phyloP scores from a whole-genome alignment of 2,329 filamentous ascomycete genomes.

The Talaromyces sp. region DNA sequence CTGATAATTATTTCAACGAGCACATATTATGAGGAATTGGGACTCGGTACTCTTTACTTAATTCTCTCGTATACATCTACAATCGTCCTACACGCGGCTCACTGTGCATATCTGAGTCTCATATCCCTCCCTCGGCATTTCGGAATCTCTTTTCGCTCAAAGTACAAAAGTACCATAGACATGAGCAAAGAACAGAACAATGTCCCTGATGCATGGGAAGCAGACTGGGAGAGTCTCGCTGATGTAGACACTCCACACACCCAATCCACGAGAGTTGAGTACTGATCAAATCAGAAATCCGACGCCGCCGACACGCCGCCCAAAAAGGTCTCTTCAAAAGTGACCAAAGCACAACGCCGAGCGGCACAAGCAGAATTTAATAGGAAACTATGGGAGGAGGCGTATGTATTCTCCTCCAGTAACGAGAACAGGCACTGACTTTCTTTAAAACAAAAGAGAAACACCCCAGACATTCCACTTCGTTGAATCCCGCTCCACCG shows the following conservation, averaged over 20 bases:
- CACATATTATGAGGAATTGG: not conserved
- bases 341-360: constrained; percentile 72
- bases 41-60: not conserved
- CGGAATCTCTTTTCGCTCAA: not conserved
- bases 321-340: constrained; percentile 49
- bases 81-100: not conserved
- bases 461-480: constrained; percentile 71
- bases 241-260: constrained; percentile 53
- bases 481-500: constrained; percentile 61
- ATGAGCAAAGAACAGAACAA: constrained; percentile 49
- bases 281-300: constrained; percentile 27
- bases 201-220: constrained; percentile 80
- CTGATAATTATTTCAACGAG: not conserved
- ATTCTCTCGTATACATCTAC: not conserved
- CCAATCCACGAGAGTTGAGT: not conserved
- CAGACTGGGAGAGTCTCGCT: constrained; percentile 81
- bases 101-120: not conserved
- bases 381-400: constrained; percentile 82
- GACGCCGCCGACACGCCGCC: constrained; percentile 36
- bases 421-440: not conserved
- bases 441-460: constrained; percentile 53
- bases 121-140: not conserved
- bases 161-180: constrained; percentile 6
- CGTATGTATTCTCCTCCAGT: constrained; percentile 51
- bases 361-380: constrained; percentile 81